Conservation (phyloP, 345 rosid species). For the Murraya paniculata region DNA sequence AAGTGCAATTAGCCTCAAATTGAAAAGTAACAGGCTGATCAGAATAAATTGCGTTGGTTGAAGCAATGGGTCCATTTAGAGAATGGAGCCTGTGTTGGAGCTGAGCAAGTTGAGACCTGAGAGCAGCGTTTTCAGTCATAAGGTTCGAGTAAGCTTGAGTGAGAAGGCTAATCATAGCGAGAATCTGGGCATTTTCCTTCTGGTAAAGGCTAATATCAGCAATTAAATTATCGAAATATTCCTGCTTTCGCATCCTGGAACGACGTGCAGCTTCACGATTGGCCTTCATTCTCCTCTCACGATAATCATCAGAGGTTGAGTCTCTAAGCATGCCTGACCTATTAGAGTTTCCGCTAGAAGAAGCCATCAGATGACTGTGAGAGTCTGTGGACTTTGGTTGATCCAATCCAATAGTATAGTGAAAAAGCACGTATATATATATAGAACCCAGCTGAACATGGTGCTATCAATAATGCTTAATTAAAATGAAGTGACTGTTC, state of each 20-base stretch:
- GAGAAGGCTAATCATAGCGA: conserved; percentile 15
- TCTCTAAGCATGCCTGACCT: conserved; percentile 26
- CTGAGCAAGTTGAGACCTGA: conserved; percentile 38
- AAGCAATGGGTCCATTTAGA: conserved; percentile 31
- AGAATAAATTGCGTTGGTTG: neutral
- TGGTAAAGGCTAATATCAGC: conserved; percentile 24
- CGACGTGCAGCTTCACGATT: conserved; percentile 57
- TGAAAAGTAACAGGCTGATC: neutral
- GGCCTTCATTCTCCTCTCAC: conserved; percentile 46
- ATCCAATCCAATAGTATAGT: too few relatives aligned
- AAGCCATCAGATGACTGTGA: conserved; percentile 13
- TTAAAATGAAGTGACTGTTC: neutral
- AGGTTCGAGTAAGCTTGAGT: conserved; percentile 23
- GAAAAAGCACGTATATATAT: too few relatives aligned
- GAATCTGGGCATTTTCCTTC: conserved; percentile 35
- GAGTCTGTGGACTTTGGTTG: too few relatives aligned
- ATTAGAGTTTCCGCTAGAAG: conserved; percentile 30
- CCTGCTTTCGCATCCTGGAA: conserved; percentile 46
- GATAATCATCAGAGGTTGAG: conserved; percentile 22
- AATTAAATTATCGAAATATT: conserved; percentile 34
- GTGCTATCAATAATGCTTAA: too few relatives aligned
- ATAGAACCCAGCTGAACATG: too few relatives aligned
- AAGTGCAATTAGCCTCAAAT: neutral
- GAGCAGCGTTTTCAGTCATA: conserved; percentile 40
- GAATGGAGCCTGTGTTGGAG: conserved; percentile 37